Evolutionary conservation across 2,329 filamentous ascomycete species (phyloP), one percentile per base, ranked within the genome.

Genomic region (Endothia cerciana): DNA sequence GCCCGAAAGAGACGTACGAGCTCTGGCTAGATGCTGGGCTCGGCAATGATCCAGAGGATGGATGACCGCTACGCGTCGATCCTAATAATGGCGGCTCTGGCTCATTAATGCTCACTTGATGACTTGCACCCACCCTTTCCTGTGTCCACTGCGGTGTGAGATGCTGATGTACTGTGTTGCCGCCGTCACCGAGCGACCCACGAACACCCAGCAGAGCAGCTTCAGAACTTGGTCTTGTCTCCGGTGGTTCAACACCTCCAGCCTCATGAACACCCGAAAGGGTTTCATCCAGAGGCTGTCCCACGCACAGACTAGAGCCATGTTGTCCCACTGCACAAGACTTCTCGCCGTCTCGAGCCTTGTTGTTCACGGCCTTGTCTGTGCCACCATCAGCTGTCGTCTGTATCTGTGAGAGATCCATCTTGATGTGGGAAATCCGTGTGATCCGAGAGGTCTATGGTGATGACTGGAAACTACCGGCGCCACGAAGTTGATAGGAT

Each of bases 1-100:
- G 25, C 15, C 51, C 47, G 36, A 55, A 56, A 13, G 60, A 62
- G 25, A 33, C 41, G 41, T 62, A 62, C 15, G 36, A 43, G 19
- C 51, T 62, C 40, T 53, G 22, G 22, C 47, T 10, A 19, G 49
- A 25, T 11, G 49, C 17, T 30, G 51, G 17, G 28, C 7, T 15
- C 5, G 49, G 17, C 19, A 22, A 22, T 15, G 30, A 36, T 25
- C 40, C 10, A n/a, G 41, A 17, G 10, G 58, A 49, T 15, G 41
- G n/a, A 6, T 5, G 30, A 0, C 30, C 33, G 19, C 28, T n/a
- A 8, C 19, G 7, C 30, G 3, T 28, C 19, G 55, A 4, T 28
- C n/a, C 22, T 28, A 36, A 22, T n/a, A 28, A 19, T 2, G 8
- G 11, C 1, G 22, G 19, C 36, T 28, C n/a, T 38, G 22, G 17